phyloP scores from a whole-genome alignment of 2,329 filamentous ascomycete genomes.

The Anthostomella pinea region DNA sequence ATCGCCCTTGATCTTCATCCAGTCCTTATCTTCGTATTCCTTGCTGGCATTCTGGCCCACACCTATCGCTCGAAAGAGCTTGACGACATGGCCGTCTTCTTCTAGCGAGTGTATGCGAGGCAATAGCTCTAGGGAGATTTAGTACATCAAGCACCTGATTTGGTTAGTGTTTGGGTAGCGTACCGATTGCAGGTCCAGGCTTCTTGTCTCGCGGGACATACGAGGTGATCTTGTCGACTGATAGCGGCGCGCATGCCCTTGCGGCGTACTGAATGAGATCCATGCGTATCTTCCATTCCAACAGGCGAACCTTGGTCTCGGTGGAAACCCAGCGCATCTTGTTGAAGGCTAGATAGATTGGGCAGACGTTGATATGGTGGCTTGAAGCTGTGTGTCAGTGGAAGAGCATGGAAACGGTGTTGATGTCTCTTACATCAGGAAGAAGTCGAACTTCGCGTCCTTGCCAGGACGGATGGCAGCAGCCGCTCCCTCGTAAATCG shows the following conservation, averaged over 20 bases:
- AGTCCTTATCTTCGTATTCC: constrained; percentile 43
- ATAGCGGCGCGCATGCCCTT: constrained; percentile 59
- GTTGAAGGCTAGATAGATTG: constrained; percentile 72
- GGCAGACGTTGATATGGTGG: constrained; percentile 68
- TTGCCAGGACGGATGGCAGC: constrained; percentile 64
- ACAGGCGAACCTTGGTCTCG: constrained; percentile 62
- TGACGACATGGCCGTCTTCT: constrained; percentile 82
- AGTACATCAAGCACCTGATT: constrained; percentile 1
- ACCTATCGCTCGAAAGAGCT: constrained; percentile 68
- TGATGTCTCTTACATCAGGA: constrained; percentile 48
- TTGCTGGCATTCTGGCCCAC: constrained; percentile 55
- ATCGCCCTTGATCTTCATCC: constrained; percentile 52
- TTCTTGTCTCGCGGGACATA: constrained; percentile 53
- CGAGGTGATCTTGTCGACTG: constrained; percentile 53
- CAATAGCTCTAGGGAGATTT: constrained; percentile 38
- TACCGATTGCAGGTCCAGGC: constrained; percentile 40
- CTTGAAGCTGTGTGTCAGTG: constrained; percentile 40
- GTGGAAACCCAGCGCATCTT: constrained; percentile 57
- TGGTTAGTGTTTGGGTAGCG: constrained; percentile 4
- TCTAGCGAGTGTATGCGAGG: constrained; percentile 44
- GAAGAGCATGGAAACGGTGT: not conserved
- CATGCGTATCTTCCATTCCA: constrained; percentile 78
- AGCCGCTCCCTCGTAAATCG: constrained; percentile 46
- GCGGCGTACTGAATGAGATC: constrained; percentile 75
- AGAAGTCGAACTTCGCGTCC: constrained; percentile 77